phyloP scores from a whole-genome alignment of 768 basidiomycete species.

The Albatrellus ellisii region DNA sequence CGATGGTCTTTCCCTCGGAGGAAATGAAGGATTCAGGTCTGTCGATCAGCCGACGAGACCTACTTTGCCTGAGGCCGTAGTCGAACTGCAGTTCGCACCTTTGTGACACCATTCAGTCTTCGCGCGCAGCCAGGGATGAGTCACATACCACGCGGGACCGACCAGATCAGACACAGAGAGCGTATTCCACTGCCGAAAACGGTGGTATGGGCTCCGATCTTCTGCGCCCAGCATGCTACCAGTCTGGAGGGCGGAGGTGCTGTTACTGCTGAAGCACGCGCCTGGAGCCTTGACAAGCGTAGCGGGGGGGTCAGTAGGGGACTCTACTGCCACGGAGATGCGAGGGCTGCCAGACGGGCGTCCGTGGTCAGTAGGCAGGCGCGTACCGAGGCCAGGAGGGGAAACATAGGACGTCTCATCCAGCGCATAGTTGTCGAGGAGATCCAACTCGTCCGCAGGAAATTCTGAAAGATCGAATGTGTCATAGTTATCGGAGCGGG shows the following conservation, averaged over 20 bases:
- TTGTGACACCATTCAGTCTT: neutral
- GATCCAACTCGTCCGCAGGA: conserved; percentile 7
- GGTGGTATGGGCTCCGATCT: conserved; percentile 9
- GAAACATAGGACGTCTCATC: neutral
- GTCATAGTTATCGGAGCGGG: conserved; percentile 9
- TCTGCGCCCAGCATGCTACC: too few relatives aligned
- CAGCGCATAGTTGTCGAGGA: conserved; percentile 6
- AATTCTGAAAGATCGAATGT: conserved; percentile 14
- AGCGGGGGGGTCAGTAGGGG: neutral
- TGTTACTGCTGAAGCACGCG: too few relatives aligned
- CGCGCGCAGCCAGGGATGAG: neutral
- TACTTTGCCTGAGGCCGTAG: conserved; percentile 52
- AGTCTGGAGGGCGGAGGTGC: too few relatives aligned
- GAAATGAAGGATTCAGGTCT: conserved; percentile 48
- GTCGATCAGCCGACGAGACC: conserved; percentile 31
- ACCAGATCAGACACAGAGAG: conserved; percentile 13
- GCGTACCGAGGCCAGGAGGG: conserved; percentile 11
- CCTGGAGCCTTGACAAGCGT: neutral
- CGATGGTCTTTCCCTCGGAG: conserved; percentile 45
- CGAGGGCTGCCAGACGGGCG: conserved; percentile 5
- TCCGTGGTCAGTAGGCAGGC: conserved; percentile 7
- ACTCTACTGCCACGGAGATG: conserved; percentile 3
- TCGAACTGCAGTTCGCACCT: conserved; percentile 80
- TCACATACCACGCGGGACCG: conserved; percentile 13
- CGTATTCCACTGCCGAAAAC: neutral